phyloP scores from a whole-genome alignment of 768 basidiomycete genomes.

The Phallus indusiatus region DNA sequence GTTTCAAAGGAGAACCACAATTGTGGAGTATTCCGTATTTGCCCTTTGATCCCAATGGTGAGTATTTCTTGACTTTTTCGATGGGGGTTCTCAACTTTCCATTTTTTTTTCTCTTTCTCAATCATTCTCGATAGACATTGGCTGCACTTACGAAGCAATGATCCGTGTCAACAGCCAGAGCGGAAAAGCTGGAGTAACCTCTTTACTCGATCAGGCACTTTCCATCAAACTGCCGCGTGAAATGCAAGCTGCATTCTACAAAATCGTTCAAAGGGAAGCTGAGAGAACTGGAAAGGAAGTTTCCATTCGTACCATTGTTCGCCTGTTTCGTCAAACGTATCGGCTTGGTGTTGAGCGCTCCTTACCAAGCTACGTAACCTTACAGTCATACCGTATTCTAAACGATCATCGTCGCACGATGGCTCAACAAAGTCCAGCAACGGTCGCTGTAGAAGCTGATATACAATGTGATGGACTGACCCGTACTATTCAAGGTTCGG shows the following conservation, averaged over 20 bases:
- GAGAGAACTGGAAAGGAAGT: constrained; percentile 94
- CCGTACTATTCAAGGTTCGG: constrained; percentile 80
- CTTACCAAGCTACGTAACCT: constrained; percentile 49
- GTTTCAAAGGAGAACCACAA: constrained; percentile 1
- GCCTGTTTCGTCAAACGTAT: constrained; percentile 76
- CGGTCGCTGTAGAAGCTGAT: constrained; percentile 72
- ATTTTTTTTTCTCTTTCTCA: not conserved
- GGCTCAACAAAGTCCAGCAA: constrained; percentile 20
- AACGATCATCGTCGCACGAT: constrained; percentile 25
- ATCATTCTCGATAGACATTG: constrained; percentile 55
- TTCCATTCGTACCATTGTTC: constrained; percentile 89
- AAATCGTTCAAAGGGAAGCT: constrained; percentile 81
- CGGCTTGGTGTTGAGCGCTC: constrained; percentile 80
- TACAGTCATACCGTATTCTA: constrained; percentile 15
- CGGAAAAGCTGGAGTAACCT: constrained; percentile 97
- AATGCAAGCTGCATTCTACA: constrained; percentile 94
- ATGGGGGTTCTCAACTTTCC: too few species aligned
- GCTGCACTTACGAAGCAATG: constrained; percentile 94
- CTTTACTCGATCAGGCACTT: constrained; percentile 88
- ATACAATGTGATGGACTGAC: constrained; percentile 76
- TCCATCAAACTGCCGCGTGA: constrained; percentile 88
- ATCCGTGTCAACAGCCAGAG: constrained; percentile 99
- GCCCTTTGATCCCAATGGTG: constrained; percentile 9
- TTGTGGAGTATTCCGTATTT: constrained; percentile 8
- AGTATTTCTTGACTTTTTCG: not conserved